Percentiles rank a stretch among this genome's conserved stretches.
These are phyloP conservation scores for Babesia ovis DNA, from an alignment of 169 alveolate genomes.

Conservation along the genomic window DNA sequence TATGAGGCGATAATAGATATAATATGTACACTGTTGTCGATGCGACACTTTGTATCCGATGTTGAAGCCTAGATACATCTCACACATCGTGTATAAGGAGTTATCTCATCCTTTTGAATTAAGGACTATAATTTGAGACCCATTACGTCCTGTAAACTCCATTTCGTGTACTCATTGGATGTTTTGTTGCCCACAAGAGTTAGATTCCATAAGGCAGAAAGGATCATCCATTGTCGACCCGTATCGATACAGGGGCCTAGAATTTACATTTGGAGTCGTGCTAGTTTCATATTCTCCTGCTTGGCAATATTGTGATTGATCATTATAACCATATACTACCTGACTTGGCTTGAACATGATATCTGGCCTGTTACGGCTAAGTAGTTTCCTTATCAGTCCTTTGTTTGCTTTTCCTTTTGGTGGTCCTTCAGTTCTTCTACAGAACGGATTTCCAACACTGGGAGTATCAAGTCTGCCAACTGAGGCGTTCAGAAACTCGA, in stretches of 20 bases:
- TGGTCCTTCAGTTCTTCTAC: constrained; percentile 69
- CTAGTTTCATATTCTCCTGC: background rate
- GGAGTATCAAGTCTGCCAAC: constrained; percentile 59
- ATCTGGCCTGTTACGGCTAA: constrained; percentile 4
- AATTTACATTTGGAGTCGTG: background rate
- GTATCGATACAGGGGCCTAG: constrained; percentile 12
- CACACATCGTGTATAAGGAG: background rate
- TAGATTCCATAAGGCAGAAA: constrained; percentile 13
- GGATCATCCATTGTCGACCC: constrained; percentile 38
- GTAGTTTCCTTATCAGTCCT: constrained; percentile 47
- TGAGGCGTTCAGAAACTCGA: constrained; percentile 67
- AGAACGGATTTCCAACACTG: constrained; percentile 66
- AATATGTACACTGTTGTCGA: background rate
- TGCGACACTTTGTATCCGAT: constrained; percentile 14
- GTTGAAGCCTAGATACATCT: constrained; percentile 20
- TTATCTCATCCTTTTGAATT: background rate
- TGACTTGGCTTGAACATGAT: background rate
- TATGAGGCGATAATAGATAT: constrained; percentile 4
- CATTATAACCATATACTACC: constrained; percentile 8
- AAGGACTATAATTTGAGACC: background rate
- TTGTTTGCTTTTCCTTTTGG: constrained; percentile 69
- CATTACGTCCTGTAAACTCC: background rate
- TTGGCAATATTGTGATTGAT: background rate
- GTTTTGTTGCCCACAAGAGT: background rate
- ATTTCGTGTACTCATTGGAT: background rate